Conservation (phyloP, 78 protist genomes). For the Dictyostelium brefeldianum region DNA sequence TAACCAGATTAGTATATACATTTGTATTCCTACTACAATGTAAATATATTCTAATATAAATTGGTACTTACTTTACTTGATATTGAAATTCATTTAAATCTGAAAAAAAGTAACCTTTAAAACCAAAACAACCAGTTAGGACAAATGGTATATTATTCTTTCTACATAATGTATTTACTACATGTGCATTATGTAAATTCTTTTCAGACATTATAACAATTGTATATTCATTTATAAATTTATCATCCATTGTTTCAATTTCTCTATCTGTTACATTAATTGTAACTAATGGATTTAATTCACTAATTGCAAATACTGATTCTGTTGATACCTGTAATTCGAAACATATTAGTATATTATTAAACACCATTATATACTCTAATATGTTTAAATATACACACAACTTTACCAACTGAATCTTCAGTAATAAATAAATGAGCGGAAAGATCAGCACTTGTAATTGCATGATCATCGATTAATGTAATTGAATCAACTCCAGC, state of each 20-base stretch:
- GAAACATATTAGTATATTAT: not conserved
- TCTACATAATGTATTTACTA: conserved; percentile 71
- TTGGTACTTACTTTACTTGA: conserved; percentile 7
- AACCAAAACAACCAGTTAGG: conserved; percentile 46
- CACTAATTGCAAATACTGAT: conserved; percentile 50
- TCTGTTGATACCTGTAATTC: conserved; percentile 84
- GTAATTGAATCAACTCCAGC: conserved; percentile 95
- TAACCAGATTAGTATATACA: not conserved
- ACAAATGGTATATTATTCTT: conserved; percentile 63
- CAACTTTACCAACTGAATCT: conserved; percentile 64
- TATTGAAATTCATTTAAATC: conserved; percentile 81
- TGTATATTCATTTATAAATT: conserved; percentile 18
- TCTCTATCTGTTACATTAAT: conserved; percentile 11
- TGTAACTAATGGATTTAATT: conserved; percentile 89
- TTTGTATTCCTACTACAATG: not conserved
- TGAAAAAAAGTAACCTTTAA: conserved; percentile 84
- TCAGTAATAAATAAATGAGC: conserved; percentile 60
- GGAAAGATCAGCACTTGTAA: conserved; percentile 70
- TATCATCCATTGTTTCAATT: conserved; percentile 34
- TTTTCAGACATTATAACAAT: conserved; percentile 69
- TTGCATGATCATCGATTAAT: conserved; percentile 84
- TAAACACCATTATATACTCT: no score
- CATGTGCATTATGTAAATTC: not conserved
- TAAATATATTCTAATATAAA: not conserved
- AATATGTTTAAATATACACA: not conserved